These are phyloP conservation scores for Colletotrichum zoysiae DNA, from an alignment of 2,329 filamentous ascomycete genomes.

Conservation along the genomic window DNA sequence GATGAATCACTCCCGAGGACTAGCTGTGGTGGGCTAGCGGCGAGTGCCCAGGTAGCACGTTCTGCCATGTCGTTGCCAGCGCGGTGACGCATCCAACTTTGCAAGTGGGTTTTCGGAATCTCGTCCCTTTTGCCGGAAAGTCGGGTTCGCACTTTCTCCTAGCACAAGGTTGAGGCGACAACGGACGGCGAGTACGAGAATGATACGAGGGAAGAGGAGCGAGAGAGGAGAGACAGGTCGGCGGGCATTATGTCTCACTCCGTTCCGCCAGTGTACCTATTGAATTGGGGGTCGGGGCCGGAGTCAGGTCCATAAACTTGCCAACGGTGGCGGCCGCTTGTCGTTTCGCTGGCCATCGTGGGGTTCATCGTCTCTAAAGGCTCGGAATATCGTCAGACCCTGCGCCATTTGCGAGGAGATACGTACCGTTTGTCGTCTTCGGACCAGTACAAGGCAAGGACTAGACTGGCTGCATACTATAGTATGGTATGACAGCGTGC, in stretches of 20 bases:
- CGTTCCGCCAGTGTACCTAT: constrained; percentile 28
- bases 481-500: too few species aligned
- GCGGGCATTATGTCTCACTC: constrained; percentile 18
- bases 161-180: constrained; percentile 20
- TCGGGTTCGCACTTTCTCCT: constrained; percentile 1
- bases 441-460: background rate
- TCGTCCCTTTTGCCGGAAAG: constrained; percentile 24
- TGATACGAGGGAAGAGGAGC: too few species aligned
- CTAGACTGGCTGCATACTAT: too few species aligned
- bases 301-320: constrained; percentile 25
- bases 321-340: constrained; percentile 4
- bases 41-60: constrained; percentile 17
- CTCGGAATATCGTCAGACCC: background rate
- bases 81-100: constrained; percentile 30
- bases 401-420: background rate
- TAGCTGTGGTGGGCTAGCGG: background rate
- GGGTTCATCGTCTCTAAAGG: background rate
- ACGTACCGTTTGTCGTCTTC: background rate
- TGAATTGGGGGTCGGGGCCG: constrained; percentile 19
- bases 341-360: background rate
- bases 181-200: background rate
- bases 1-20: background rate
- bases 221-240: constrained; percentile 3
- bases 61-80: constrained; percentile 29
- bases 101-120: constrained; percentile 15